A percentile compares a stretch with the other conserved stretches of the same genome.
Conservation (phyloP, 1,284 basidiomycete species). For the Agroathelia rolfsii region DNA sequence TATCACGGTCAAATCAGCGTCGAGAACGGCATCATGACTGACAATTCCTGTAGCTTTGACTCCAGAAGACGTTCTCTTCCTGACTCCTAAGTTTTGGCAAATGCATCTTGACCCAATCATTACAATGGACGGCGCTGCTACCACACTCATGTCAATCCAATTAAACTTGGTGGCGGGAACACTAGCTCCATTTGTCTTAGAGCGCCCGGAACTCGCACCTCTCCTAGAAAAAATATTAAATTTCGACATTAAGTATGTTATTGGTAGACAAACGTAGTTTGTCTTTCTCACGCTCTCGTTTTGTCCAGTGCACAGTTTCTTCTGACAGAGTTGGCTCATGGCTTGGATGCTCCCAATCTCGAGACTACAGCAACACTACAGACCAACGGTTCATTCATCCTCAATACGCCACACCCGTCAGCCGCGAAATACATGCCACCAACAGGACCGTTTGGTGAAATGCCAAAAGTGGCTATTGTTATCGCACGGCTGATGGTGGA, state of each 20-base stretch:
- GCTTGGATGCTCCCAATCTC: conserved; percentile 28
- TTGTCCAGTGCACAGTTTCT: conserved; percentile 28
- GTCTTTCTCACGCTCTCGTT: neutral
- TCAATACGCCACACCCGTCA: conserved; percentile 25
- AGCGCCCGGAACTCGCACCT: conserved; percentile 22
- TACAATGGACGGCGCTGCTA: conserved; percentile 24
- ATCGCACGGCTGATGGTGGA: conserved; percentile 18
- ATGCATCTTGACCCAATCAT: conserved; percentile 28
- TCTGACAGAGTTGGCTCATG: conserved; percentile 33
- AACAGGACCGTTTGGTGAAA: conserved; percentile 22
- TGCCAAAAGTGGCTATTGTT: conserved; percentile 18
- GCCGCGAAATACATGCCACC: conserved; percentile 39
- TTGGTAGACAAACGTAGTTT: conserved; percentile 15
- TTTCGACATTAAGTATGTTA: conserved; percentile 20
- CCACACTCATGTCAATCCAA: conserved; percentile 31
- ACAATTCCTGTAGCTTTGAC: conserved; percentile 25
- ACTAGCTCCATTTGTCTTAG: conserved; percentile 21
- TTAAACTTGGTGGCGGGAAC: conserved; percentile 36
- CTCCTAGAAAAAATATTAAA: conserved; percentile 20
- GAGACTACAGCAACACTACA: conserved; percentile 31
- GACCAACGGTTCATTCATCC: conserved; percentile 22
- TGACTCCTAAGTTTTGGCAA: conserved; percentile 28
- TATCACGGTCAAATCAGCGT: neutral
- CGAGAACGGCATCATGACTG: no score
- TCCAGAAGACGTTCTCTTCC: conserved; percentile 24